Conservation (phyloP, 805 yeast species). For the Saccharomycodes ludwigii region DNA sequence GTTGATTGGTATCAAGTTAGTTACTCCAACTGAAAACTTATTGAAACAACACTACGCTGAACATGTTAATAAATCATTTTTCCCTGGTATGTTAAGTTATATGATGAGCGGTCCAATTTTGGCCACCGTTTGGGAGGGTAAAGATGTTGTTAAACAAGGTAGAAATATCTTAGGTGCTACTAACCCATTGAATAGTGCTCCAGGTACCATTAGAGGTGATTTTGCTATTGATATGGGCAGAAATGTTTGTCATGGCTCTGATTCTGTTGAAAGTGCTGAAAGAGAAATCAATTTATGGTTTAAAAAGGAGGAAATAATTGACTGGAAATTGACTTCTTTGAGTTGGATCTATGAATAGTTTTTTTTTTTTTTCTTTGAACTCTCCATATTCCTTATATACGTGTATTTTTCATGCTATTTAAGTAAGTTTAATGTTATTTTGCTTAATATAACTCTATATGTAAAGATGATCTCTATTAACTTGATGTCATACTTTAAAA, state of each 20-base stretch:
- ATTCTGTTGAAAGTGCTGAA: conserved; percentile 94
- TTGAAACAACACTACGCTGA: conserved; percentile 93
- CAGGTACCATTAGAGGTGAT: conserved; percentile 99
- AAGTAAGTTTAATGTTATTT: neutral
- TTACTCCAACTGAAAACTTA: conserved; percentile 74
- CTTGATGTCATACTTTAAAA: neutral
- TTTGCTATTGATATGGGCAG: conserved; percentile 98
- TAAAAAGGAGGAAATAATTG: conserved; percentile 91
- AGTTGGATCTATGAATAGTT: conserved; percentile 89
- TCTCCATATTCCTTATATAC: too few relatives aligned
- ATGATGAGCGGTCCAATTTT: conserved; percentile 98
- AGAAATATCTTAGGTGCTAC: conserved; percentile 97
- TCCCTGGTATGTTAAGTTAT: conserved; percentile 91
- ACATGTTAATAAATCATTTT: conserved; percentile 91
- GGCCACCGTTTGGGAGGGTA: conserved; percentile 99
- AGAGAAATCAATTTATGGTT: conserved; percentile 96
- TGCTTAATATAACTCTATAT: neutral
- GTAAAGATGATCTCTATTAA: neutral
- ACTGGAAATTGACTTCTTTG: conserved; percentile 75
- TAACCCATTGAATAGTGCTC: conserved; percentile 93
- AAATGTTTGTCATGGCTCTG: conserved; percentile 99
- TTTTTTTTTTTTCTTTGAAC: neutral
- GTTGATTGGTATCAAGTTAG: conserved; percentile 89
- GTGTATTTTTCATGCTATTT: neutral
- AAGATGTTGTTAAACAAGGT: conserved; percentile 98